Conservation (phyloP, 768 basidiomycete genomes). For the Hemileccinum impolitum region DNA sequence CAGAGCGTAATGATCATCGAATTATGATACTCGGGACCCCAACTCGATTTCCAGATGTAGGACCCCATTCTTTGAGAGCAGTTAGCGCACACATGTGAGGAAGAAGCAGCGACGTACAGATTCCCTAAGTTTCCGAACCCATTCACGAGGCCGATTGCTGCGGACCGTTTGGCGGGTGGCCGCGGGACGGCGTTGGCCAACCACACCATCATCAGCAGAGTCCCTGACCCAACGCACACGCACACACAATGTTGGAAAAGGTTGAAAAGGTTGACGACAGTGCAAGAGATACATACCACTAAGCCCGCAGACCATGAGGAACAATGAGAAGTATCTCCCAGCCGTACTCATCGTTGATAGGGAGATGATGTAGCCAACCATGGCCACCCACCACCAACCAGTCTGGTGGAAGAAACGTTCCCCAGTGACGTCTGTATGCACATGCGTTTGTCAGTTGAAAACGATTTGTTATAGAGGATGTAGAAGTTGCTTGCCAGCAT, state of each 20-base stretch:
- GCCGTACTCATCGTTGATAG: slow-evolving; percentile 48
- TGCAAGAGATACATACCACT: slow-evolving; percentile 28
- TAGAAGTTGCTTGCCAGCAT: slow-evolving; percentile 38
- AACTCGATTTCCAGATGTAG: slow-evolving; percentile 57
- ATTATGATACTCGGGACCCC: slow-evolving; percentile 60
- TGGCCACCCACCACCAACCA: slow-evolving; percentile 57
- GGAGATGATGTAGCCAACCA: slow-evolving; percentile 59
- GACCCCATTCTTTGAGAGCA: slow-evolving; percentile 48
- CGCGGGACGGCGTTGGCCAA: slow-evolving; percentile 58
- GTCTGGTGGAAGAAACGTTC: slow-evolving; percentile 64
- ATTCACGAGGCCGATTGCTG: slow-evolving; percentile 61
- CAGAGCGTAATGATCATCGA: slow-evolving; percentile 54
- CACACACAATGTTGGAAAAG: too few species aligned
- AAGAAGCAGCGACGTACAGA: slow-evolving; percentile 37
- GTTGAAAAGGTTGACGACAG: too few species aligned
- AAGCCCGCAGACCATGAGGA: slow-evolving; percentile 61
- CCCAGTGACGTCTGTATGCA: slow-evolving; percentile 48
- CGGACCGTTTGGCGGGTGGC: slow-evolving; percentile 52
- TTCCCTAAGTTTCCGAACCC: slow-evolving; percentile 58
- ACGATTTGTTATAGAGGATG: too few species aligned
- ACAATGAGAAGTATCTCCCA: slow-evolving; percentile 58
- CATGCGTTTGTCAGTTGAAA: background rate
- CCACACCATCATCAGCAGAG: slow-evolving; percentile 53
- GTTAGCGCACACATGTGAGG: background rate
- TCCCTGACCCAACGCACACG: slow-evolving; percentile 25